Base-by-base conservation (phyloP, 2,329 filamentous ascomycete species). In the Paramyrothecium sp. region DNA sequence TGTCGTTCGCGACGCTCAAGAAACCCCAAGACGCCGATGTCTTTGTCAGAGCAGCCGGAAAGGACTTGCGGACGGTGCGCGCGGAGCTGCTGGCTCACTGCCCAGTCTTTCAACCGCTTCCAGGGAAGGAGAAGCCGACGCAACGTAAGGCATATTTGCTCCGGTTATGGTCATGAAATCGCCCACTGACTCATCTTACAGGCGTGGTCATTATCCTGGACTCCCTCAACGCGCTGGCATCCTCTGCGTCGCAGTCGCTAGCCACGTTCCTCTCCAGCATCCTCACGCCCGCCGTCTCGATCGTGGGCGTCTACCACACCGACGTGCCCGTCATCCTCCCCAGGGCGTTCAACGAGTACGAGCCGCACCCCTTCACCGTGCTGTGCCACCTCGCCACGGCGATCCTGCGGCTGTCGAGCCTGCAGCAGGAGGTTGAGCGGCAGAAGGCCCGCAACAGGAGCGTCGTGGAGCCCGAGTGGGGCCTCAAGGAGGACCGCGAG, bases 311-410 rank as follows among this genome's bases (percentile, higher is more conserved):
- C 58, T 96, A 96, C 72, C 95, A 98, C 76, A 79, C 83, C 54
- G 94, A 98, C 73, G 82, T 94, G 3, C 89, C 91, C 1, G 73
- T 86, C 23, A 65, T 77, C 55, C 73, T 82, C 73, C 72, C 70
- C 30, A 73, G 57, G 38, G 69, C 71, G 8, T 73, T 71, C 54
- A 75, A 72, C 63, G 79, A 83, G 66, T 87, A 91, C 73, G 77
- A 84, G 19, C 91, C 92, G 1, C 76, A 85, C 26, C 86, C 92
- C 0, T 79, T 96, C 13, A 87, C 87, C 1, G 77, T 92, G 1
- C 80, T 98, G 21, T 84, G 82, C 50, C 96, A 96, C 73, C 86
- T 97, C 57, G 91, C 93, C n/a, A 99, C 95, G 3, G 89, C 92
- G 3, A 84, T 98, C 54, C 81, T 98, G 58, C 87, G 84, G 4